Evolutionary conservation across 23 red algal species (phyloP).

Genomic region (Gracilaria domingensis): DNA sequence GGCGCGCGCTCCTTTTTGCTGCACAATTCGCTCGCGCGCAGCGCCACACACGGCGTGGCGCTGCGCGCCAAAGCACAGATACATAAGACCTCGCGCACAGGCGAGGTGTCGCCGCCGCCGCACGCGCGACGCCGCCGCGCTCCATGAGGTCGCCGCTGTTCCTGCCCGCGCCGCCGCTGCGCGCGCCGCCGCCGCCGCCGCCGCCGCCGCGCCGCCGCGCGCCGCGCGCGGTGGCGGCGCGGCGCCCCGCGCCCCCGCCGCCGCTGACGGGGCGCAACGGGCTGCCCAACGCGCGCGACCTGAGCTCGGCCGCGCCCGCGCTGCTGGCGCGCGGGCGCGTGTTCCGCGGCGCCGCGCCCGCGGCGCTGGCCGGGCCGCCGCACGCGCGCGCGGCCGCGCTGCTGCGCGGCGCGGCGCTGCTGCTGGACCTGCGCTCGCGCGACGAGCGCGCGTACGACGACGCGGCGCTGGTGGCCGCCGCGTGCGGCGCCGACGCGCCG

Average conservation of each 20-base stretch:
- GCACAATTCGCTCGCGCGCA: no score
- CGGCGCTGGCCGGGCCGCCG: slow-evolving; percentile 30
- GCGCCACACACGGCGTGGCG: no score
- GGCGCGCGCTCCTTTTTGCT: no score
- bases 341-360: slow-evolving; percentile 65
- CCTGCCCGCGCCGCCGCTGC: background rate
- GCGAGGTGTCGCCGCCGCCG: no score
- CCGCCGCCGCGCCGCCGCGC: background rate
- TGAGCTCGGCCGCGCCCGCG: slow-evolving; percentile 45
- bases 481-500: slow-evolving; percentile 33
- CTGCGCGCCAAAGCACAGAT: no score
- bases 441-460: slow-evolving; percentile 58
- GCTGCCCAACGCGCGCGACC: slow-evolving; percentile 74
- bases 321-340: background rate
- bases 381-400: background rate
- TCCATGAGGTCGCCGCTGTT: background rate
- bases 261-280: slow-evolving; percentile 37
- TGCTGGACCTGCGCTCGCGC: slow-evolving; percentile 69
- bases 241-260: background rate
- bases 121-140: background rate
- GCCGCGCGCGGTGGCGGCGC: background rate
- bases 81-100: no score
- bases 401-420: slow-evolving; percentile 32
- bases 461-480: background rate
- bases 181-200: background rate